Evolutionary conservation across 2,329 filamentous ascomycete species (phyloP), one percentile per base, ranked within the genome.

Genomic region (Pseudocercospora eumusae): DNA sequence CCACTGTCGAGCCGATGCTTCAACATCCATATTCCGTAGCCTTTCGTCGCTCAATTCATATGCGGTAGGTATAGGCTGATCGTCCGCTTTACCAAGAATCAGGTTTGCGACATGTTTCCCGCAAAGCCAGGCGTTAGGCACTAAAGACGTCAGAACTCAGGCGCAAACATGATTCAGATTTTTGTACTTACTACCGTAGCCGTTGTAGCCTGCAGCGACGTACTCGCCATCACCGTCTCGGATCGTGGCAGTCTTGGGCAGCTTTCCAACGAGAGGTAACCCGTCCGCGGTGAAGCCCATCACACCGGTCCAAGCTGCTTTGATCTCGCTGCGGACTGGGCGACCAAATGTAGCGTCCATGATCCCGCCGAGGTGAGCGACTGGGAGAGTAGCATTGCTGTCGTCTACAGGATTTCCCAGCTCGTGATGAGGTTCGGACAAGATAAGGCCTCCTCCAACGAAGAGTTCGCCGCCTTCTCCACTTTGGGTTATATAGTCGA

Each of bases 401-500:
- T 57, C 47, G 20, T 63, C 64, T 20, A 49, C 31, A 10, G 56
- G 18, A 20, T 61, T 64, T 3, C 63, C 61, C 7, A 66, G 13
- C 25, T 66, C 64, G 4, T 42, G 42, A 3, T 64, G 40, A n/a
- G 55, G 40, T 28, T 61, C 62, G 25, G 63, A 57, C 25, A 54
- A 50, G 23, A 57, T 31, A 27, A 66, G 53, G 11, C 61, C 58
- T 23, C 65, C 65, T 31, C 65, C 65, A 13, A 64, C n/a, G 49
- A 67, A 60, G 36, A 67, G 54, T 20, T 64, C 59, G 1, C 61
- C 61, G 9, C 44, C 52, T 23, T 45, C 18, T 31, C 49, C 27
- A 23, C 59, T 59, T 42, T 66, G 65, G 1, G 61, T 67, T 7
- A 67, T 44, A 23, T 67, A 67, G 59, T 67, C 64, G 23, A 66